These are phyloP conservation scores for Fusarium vanettenii DNA, from an alignment of 2,329 filamentous ascomycete genomes.

Conservation along the genomic window DNA sequence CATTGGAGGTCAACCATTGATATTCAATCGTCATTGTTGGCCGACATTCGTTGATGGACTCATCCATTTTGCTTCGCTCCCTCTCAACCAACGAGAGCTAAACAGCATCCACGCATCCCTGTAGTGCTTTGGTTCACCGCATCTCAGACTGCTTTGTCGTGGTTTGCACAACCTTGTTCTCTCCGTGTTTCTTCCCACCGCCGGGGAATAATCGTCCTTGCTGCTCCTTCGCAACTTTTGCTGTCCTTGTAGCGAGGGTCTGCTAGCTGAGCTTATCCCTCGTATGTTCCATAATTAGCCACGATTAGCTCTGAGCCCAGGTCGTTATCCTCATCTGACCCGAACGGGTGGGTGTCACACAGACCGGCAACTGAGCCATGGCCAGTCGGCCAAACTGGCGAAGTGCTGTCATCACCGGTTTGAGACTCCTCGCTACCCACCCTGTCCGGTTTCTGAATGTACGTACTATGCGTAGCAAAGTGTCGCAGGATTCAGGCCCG, in stretches of 20 bases:
- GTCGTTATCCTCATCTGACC: constrained; percentile 3
- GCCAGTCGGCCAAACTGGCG: neutral
- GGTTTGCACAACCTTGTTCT: constrained; percentile 12
- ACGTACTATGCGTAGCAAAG: neutral
- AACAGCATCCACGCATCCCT: constrained; percentile 1
- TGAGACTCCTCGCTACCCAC: constrained; percentile 1
- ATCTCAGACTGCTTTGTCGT: constrained; percentile 8
- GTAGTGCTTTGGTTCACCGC: constrained; percentile 8
- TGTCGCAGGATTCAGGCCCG: neutral
- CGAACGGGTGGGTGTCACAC: constrained; percentile 15
- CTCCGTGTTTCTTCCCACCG: constrained; percentile 19
- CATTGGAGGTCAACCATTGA: neutral
- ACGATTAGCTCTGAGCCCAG: constrained; percentile 5
- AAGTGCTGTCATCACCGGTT: neutral
- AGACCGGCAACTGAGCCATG: constrained; percentile 8
- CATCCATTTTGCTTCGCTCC: neutral
- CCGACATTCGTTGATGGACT: neutral
- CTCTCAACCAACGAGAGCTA: neutral
- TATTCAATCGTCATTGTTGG: neutral
- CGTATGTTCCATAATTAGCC: constrained; percentile 16
- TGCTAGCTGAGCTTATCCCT: neutral
- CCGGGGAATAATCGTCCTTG: neutral
- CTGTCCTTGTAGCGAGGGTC: neutral
- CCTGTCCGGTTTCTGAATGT: constrained; percentile 3
- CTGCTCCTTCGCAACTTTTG: constrained; percentile 21